Percentiles rank a stretch among this genome's conserved stretches.
These are phyloP conservation scores for Rhodotorula babjevae DNA, from an alignment of 768 basidiomycete genomes.

Conservation along the genomic window DNA sequence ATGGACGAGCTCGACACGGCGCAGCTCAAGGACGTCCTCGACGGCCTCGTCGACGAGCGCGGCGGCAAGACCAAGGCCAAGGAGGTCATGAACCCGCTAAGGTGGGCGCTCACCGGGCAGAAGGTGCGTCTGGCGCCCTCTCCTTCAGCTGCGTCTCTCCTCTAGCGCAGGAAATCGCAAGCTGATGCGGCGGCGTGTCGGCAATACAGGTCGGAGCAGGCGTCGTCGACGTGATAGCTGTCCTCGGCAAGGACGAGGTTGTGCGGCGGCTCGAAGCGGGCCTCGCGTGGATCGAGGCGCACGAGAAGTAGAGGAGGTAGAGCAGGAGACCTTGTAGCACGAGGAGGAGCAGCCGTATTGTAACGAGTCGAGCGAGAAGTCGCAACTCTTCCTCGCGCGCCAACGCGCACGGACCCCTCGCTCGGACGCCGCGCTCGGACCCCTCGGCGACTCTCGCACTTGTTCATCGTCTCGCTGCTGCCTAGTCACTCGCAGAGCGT, in stretches of 20 bases:
- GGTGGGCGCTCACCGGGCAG: background rate
- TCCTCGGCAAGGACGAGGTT: slow-evolving; percentile 5
- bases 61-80: background rate
- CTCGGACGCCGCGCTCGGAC: too few species aligned
- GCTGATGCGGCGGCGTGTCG: background rate
- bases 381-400: too few species aligned
- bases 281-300: slow-evolving; percentile 2
- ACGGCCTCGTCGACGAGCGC: background rate
- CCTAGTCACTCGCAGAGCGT: too few species aligned
- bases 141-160: too few species aligned
- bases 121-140: background rate
- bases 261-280: background rate
- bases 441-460: background rate
- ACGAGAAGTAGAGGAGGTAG: background rate
- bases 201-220: background rate
- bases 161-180: too few species aligned
- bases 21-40: background rate
- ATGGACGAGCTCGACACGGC: background rate
- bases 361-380: too few species aligned
- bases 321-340: background rate
- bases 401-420: too few species aligned
- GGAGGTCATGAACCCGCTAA: background rate
- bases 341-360: background rate
- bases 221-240: background rate
- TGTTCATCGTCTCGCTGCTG: too few species aligned